phyloP scores from a whole-genome alignment of 208 protist genomes.

The Trypanosomatidae sp. region DNA sequence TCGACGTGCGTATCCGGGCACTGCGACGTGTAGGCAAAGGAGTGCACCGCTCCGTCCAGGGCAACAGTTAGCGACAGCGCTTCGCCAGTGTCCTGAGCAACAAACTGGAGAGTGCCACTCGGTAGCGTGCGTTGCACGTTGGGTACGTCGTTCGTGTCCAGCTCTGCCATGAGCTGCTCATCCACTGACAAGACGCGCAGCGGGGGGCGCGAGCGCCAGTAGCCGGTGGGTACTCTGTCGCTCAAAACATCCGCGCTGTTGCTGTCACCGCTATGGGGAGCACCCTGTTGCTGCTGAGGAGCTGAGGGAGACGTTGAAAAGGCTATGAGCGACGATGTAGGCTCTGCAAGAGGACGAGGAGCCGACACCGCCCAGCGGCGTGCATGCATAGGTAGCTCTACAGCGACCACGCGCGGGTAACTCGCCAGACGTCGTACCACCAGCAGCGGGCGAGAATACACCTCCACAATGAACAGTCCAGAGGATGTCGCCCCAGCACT shows the following conservation, averaged over 20 bases:
- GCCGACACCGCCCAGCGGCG: slow-evolving; percentile 44
- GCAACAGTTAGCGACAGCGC: slow-evolving; percentile 15
- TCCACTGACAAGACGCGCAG: slow-evolving; percentile 57
- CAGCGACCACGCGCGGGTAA: slow-evolving; percentile 36
- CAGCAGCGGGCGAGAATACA: slow-evolving; percentile 51
- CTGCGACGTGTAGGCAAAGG: slow-evolving; percentile 46
- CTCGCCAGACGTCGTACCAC: slow-evolving; percentile 64
- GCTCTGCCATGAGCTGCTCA: slow-evolving; percentile 34
- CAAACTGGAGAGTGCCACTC: slow-evolving; percentile 62
- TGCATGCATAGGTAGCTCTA: slow-evolving; percentile 79
- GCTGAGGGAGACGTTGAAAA: not conserved
- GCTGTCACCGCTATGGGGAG: not conserved
- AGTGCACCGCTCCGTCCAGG: not conserved
- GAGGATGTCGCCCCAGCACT: not conserved
- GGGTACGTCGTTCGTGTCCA: slow-evolving; percentile 70
- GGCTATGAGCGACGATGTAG: not conserved
- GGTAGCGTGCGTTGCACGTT: slow-evolving; percentile 64
- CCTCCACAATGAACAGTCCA: slow-evolving; percentile 27
- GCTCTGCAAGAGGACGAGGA: slow-evolving; percentile 15
- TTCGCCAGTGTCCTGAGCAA: slow-evolving; percentile 72
- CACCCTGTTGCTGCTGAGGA: not conserved
- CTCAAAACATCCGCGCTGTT: slow-evolving; percentile 2
- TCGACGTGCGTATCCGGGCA: slow-evolving; percentile 69
- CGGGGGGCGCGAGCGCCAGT: slow-evolving; percentile 47
- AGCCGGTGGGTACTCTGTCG: slow-evolving; percentile 27